These are phyloP conservation scores for Candida sojae DNA, from an alignment of 1,139 yeast genomes.

Conservation along the genomic window DNA sequence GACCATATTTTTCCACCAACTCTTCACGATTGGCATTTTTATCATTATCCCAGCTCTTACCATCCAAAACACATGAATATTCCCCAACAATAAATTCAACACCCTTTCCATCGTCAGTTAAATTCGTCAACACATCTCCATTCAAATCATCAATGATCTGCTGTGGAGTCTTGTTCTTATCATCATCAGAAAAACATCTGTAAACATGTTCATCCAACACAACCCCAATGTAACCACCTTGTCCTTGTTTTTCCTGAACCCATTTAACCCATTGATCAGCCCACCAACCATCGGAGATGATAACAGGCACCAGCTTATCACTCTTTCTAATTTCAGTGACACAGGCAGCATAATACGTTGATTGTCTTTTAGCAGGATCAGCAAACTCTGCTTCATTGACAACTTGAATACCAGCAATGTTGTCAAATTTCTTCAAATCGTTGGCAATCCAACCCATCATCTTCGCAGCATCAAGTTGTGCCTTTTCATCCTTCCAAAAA, in stretches of 20 bases:
- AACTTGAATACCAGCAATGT: slow-evolving; percentile 79
- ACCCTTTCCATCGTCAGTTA: slow-evolving; percentile 45
- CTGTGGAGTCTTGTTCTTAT: slow-evolving; percentile 64
- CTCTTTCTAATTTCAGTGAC: slow-evolving; percentile 57
- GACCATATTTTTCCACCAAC: slow-evolving; percentile 40
- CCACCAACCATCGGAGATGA: slow-evolving; percentile 96
- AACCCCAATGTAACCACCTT: slow-evolving; percentile 52
- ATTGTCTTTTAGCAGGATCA: slow-evolving; percentile 49
- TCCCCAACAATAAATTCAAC: slow-evolving; percentile 87
- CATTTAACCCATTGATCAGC: slow-evolving; percentile 76
- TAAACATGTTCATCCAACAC: slow-evolving; percentile 85
- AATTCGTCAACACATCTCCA: slow-evolving; percentile 51
- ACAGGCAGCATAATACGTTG: slow-evolving; percentile 69
- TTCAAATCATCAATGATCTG: slow-evolving; percentile 63
- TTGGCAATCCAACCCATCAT: slow-evolving; percentile 61
- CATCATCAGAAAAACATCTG: slow-evolving; percentile 79
- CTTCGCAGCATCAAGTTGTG: slow-evolving; percentile 49
- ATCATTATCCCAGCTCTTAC: slow-evolving; percentile 63
- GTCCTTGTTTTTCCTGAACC: slow-evolving; percentile 48
- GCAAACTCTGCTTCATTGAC: slow-evolving; percentile 81
- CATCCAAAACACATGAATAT: slow-evolving; percentile 85
- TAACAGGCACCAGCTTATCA: slow-evolving; percentile 63
- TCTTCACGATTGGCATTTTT: slow-evolving; percentile 46
- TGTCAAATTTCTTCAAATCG: slow-evolving; percentile 59
- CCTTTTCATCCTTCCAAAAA: slow-evolving; percentile 56